phyloP scores from a whole-genome alignment of 176 grass and related monocot species.

The Avena eriantha region DNA sequence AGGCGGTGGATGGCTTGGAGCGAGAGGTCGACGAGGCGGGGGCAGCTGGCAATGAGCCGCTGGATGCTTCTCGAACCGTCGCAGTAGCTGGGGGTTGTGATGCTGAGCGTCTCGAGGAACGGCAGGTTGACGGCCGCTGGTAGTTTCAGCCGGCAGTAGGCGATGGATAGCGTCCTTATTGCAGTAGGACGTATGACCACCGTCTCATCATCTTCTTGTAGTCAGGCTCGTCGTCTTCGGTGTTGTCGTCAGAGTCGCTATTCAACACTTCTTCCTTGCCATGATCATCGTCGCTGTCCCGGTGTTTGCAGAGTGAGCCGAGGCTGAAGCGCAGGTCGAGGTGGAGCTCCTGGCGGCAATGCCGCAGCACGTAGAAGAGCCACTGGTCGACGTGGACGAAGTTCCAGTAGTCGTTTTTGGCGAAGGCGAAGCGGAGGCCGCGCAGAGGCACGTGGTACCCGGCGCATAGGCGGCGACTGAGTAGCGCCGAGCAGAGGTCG shows the following conservation, averaged over 20 bases:
- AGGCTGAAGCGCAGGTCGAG: background rate
- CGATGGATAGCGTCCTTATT: background rate
- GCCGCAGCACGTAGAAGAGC: background rate
- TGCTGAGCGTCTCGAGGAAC: background rate
- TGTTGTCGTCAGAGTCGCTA: background rate
- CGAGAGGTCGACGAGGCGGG: background rate
- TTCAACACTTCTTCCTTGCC: background rate
- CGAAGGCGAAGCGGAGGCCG: background rate
- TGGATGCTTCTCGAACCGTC: background rate
- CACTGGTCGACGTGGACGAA: background rate
- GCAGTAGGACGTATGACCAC: background rate
- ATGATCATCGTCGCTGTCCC: background rate
- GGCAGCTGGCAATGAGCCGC: constrained; percentile 8
- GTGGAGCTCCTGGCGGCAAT: background rate
- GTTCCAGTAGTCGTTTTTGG: background rate
- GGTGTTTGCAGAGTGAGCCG: background rate
- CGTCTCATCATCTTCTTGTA: background rate
- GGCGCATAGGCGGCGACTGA: background rate
- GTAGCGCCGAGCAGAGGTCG: background rate
- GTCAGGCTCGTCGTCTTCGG: background rate
- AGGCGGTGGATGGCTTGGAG: background rate
- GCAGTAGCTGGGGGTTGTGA: background rate
- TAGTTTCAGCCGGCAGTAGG: background rate
- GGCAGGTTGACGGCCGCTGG: background rate
- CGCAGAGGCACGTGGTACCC: background rate